Evolutionary conservation across 2,329 filamentous ascomycete genomes (phyloP).

Genomic region (Colletotrichum somersetense): DNA sequence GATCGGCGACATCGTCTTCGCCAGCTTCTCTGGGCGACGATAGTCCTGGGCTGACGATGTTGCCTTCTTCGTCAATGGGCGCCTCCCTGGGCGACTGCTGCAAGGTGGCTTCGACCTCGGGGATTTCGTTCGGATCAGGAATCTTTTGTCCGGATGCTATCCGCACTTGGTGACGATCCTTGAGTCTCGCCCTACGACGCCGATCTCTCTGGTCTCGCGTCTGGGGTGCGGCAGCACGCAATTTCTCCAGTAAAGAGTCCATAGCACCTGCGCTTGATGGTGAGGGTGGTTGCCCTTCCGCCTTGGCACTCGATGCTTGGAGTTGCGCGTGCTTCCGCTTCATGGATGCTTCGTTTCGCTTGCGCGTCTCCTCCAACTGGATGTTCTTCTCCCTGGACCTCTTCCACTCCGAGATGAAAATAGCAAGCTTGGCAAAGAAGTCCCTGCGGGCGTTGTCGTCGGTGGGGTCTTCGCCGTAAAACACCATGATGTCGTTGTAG

Average conservation of each 20-base stretch:
- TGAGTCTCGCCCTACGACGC: conserved; percentile 85
- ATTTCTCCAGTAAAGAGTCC: conserved; percentile 94
- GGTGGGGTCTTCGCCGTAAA: conserved; percentile 92
- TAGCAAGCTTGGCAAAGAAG: conserved; percentile 94
- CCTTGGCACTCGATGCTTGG: conserved; percentile 62
- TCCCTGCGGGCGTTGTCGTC: conserved; percentile 95
- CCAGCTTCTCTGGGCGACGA: conserved; percentile 59
- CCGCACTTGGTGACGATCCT: conserved; percentile 90
- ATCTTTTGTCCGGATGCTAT: conserved; percentile 90
- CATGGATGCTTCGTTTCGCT: conserved; percentile 90
- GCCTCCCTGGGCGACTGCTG: conserved; percentile 51
- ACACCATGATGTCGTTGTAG: conserved; percentile 95
- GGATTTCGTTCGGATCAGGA: conserved; percentile 76
- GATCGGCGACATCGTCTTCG: conserved; percentile 83
- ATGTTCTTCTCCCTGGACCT: conserved; percentile 95
- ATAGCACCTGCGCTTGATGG: conserved; percentile 88
- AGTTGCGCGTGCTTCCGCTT: conserved; percentile 86
- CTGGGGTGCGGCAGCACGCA: conserved; percentile 92
- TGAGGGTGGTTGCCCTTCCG: conserved; percentile 66
- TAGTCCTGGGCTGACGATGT: conserved; percentile 64
- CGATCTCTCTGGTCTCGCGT: conserved; percentile 90
- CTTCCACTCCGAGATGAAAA: conserved; percentile 95
- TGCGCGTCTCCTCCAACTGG: conserved; percentile 81
- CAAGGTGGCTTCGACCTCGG: conserved; percentile 63
- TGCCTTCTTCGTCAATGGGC: conserved; percentile 62